Base-by-base conservation (phyloP, 2,329 filamentous ascomycete genomes). In the Penicillium sp. region DNA sequence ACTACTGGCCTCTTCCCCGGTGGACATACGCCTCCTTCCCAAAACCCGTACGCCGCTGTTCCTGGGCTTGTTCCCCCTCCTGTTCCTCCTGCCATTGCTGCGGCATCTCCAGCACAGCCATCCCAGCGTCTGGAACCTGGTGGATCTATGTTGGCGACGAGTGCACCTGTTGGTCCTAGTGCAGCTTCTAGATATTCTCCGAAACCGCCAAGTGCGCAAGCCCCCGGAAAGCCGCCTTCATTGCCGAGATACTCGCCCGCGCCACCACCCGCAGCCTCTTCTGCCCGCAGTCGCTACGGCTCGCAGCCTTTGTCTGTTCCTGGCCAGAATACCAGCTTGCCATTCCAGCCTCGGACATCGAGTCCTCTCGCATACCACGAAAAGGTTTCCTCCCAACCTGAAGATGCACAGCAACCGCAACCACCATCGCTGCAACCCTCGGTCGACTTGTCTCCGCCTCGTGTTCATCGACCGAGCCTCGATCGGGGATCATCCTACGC, bases 341-440 rank as follows among this genome's bases (percentile, higher is more conserved):
- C 78, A 3, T 84, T 83, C 64, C 79, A 81, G 37, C 82, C 82
- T 15, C 75, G 82, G 48, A 84, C 81, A 6, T 84, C 81, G n/a
- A 84, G 82, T 64, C 82, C 82, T 13, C 71, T 85, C 13, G 81
- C 81, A 28, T 77, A 78, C 43, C 78, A 75, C 46, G 68, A 71
- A 42, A 71, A 68, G 47, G 55, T 58, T 28, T 67, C 65, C 6
- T 69, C 70, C 44, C 66, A 66, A 37, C 57, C 62, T 1, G 58
- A 62, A 25, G 57, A 58, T 2, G n/a, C 15, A n/a, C 49, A 51
- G 24, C 39, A 47, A 18, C 52, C 58, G 12, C 57, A 60, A 27
- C 56, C 55, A 12, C 57, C 60, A n/a, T 61, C 60, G 8, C 49
- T 62, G 23, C 59, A 65, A 25, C 59, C 59, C 6, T 53, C 63